Base-by-base conservation (phyloP, 176 grass and related monocot genomes). In the Oryza rufipogon region DNA sequence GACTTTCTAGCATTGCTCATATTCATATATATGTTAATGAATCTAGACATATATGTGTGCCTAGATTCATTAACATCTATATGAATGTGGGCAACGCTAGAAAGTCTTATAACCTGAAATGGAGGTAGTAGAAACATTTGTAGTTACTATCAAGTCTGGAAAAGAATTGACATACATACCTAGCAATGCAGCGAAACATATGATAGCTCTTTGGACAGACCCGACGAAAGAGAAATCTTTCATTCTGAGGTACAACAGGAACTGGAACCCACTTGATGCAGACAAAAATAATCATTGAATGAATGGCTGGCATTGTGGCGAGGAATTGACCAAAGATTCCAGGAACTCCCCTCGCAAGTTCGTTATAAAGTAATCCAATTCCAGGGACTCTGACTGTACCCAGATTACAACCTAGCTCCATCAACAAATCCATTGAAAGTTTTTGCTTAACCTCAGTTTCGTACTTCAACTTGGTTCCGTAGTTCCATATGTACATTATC, bases 281-380 rank as follows among this genome's bases (percentile, higher is more conserved):
- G 41, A 99, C 96, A 91, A 99, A 99, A 85, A 99, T 99, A 47
- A 99, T 73, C 93, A 96, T 96, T 13, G 96, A 99, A 84, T 99
- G 93, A 81, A 96, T 96, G 54, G 96, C 93, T 56, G 93, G 96
- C 78, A 99, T 82, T 74, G 93, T 99, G n/a, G 91, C 89, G 36
- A 99, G 86, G 78, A 99, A 99, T 30, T 96, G 96, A 71, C 93
- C 96, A 77, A 99, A 96, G 69, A 96, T 94, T 80, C 91, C 89
- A 89, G 96, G 96, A 74, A 99, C 90, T 15, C 96, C 96, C 73
- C 85, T 92, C 63, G 96, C 96, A 64, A 99, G 86, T 87, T 99
- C 96, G 82, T 99, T 99, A 45, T 99, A 99, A 72, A 96, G 81
- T 81, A 99, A 91, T 77, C 96, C 96, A 76, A 99, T 96, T 68